These are phyloP conservation scores for Gremmenia infestans DNA, from an alignment of 2,329 filamentous ascomycete genomes.

Conservation along the genomic window DNA sequence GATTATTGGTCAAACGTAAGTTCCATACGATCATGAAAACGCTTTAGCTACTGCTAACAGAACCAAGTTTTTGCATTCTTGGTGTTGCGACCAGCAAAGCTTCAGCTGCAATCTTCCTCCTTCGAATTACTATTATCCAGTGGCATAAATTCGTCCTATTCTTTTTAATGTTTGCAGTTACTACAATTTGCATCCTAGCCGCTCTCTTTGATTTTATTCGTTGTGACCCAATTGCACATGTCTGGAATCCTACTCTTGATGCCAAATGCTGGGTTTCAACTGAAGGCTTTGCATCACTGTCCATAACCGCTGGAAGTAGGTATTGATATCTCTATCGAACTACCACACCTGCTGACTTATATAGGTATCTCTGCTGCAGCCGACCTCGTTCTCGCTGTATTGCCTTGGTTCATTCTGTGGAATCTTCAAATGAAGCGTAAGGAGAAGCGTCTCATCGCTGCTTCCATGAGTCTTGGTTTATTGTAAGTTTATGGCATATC, in stretches of 20 bases:
- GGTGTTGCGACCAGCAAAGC: constrained; percentile 14
- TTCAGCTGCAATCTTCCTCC: constrained; percentile 11
- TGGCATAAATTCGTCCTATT: constrained; percentile 13
- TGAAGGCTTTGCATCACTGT: constrained; percentile 5
- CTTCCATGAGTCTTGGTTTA: constrained; percentile 35
- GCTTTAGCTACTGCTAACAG: not conserved
- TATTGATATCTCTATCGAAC: not conserved
- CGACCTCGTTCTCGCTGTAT: constrained; percentile 35
- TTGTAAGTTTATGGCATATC: constrained; percentile 20
- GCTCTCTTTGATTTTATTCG: constrained; percentile 15
- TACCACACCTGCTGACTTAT: not conserved
- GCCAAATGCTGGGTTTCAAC: constrained; percentile 10
- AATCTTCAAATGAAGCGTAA: constrained; percentile 34
- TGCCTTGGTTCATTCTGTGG: constrained; percentile 37
- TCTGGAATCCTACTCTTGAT: constrained; percentile 11
- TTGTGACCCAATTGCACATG: constrained; percentile 11
- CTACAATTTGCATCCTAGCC: constrained; percentile 1
- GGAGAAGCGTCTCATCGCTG: constrained; percentile 35
- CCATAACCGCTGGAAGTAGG: not conserved
- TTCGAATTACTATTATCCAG: constrained; percentile 9
- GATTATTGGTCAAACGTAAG: constrained; percentile 17
- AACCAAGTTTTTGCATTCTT: constrained; percentile 9
- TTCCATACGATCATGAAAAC: not conserved
- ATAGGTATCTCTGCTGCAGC: not conserved
- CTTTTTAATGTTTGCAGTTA: constrained; percentile 4